Base-by-base conservation (phyloP, 331 rosid species). In the Acacia pycnantha region DNA sequence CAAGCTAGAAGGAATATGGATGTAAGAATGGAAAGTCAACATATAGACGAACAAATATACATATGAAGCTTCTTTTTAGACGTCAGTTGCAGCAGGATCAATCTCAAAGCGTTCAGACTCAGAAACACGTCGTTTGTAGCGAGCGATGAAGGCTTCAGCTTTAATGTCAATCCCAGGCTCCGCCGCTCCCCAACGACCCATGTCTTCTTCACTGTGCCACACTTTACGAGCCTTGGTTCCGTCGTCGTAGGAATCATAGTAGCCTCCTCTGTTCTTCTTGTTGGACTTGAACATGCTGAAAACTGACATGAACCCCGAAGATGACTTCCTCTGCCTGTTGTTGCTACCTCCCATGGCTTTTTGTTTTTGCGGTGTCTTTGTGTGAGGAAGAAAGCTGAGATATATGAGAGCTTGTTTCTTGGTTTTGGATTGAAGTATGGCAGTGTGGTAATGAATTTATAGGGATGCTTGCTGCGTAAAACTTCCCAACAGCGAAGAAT, bases 131-230 rank as follows among this genome's bases (percentile, higher is more conserved):
- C 77, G 78, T 83, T 79, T 91, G 90, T 82, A 83, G 70, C 68
- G 46, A 4, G 80, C 86, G 65, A 91, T 91, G 79, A 11, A 91
- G 56, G 77, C 89, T 13, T 84, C 68, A 64, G 94, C 92, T 66
- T 82, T 91, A 78, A 70, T 78, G 82, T 91, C 88, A 58, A 91
- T 89, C 11, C 82, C 87, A 77, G 94, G 92, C 41, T 89, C 92
- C 80, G 91, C 94, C 1, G 85, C 94, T 0, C 91, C 91, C 90
- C 90, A 90, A 0, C 80, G 74, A 12, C 84, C 89, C 79, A 47
- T 85, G 74, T 90, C 94, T 27, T 89, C 88, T 11, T 87, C 91
- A 72, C 93, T 89, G n/a, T 84, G 87, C 95, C 95, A 88, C 43
- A 83, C 81, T 86, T 51, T 91, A 12, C 75, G 24, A 8, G 35